Conservation (phyloP, 1,284 basidiomycete species). For the Ceratobasidium sp. region DNA sequence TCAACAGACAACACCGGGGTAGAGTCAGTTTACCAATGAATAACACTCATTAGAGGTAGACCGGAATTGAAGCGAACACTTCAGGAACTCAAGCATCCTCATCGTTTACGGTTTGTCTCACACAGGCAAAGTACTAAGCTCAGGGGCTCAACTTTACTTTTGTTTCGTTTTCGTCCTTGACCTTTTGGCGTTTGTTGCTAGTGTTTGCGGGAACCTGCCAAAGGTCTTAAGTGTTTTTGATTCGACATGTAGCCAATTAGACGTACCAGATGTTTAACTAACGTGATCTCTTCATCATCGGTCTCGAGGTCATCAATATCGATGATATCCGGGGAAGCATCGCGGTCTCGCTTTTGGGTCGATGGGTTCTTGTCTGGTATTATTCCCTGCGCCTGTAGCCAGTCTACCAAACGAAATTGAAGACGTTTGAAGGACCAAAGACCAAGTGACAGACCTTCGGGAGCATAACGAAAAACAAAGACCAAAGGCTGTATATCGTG, state of each 20-base stretch:
- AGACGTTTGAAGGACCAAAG: neutral
- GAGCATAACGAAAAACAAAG: conserved; percentile 33
- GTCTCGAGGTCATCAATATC: conserved; percentile 13
- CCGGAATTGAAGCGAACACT: too few relatives aligned
- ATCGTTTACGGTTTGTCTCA: too few relatives aligned
- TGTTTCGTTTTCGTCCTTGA: neutral
- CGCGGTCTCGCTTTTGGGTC: conserved; percentile 11
- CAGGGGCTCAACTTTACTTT: neutral
- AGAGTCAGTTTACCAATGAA: too few relatives aligned
- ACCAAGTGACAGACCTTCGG: conserved; percentile 13
- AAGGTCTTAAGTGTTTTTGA: too few relatives aligned
- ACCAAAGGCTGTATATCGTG: neutral
- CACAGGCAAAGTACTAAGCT: too few relatives aligned
- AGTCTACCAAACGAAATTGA: neutral
- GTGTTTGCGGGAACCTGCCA: neutral
- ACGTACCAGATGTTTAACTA: neutral
- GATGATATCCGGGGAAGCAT: neutral
- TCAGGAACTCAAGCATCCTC: too few relatives aligned
- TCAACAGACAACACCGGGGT: too few relatives aligned
- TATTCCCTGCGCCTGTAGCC: conserved; percentile 18
- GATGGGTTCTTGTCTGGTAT: neutral
- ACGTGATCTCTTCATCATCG: neutral
- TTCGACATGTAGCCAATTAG: neutral
- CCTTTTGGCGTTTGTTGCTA: neutral
- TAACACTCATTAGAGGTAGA: too few relatives aligned